Base-by-base conservation (phyloP, 2,329 filamentous ascomycete species). In the Phyllosticta citrichinensis region DNA sequence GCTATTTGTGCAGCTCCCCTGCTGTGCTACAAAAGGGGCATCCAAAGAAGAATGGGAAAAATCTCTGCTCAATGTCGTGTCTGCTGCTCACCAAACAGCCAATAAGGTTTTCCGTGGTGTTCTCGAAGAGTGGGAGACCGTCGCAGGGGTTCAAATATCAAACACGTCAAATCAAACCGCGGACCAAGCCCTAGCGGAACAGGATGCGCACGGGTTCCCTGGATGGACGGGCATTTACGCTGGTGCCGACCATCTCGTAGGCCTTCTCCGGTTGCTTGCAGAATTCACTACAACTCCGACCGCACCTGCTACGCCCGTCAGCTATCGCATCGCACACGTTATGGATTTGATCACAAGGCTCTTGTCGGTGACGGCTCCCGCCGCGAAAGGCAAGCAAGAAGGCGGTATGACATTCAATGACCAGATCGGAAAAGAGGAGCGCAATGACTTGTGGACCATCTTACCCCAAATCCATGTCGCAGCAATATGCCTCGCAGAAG, bases 91-190 rank as follows among this genome's bases (percentile, higher is more conserved):
- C 68, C 74, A 76, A 24, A 88, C 89, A 1, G 84, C 88, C 52
- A 87, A 96, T 68, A 83, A 86, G 64, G 80, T 95, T 0, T 88
- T 96, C 68, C 85, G 92, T 56, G 85, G 87, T 10, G 81, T 96
- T 0, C 75, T 88, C 11, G 92, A 97, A 71, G 87, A 89, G 51
- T 94, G 91, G 88, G 85, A 92, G 66, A 84, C 90, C 0, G 79
- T 80, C 2, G 77, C 81, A 33, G 81, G 72, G 60, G 62, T 70
- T 66, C 63, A 69, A 64, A 56, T 71, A n/a, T 25, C 19, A 4
- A 50, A 58, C 1, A 63, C 67, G 5, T 55, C 62, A 3, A 71
- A 70, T 66, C 58, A 70, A 65, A 67, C 67, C 6, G 11, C 73
- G 9, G 69, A 70, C 2, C 67, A 75, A 65, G 69, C 65, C 64